phyloP scores from a whole-genome alignment of 805 yeast genomes.

The Candida ulmi region DNA sequence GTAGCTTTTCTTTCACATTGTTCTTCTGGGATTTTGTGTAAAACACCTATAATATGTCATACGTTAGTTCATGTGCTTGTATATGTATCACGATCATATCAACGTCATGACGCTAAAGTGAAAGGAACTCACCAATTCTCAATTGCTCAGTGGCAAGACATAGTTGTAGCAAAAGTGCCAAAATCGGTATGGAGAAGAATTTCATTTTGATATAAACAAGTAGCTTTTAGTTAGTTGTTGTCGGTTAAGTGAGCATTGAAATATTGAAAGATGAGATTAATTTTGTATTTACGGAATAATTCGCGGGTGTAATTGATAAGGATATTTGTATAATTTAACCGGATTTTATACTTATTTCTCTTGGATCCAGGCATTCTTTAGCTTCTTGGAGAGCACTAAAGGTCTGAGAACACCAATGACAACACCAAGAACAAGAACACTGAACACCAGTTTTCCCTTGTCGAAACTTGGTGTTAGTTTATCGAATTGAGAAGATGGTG shows the following conservation, averaged over 20 bases:
- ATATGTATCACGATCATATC: too few relatives aligned
- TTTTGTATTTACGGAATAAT: too few relatives aligned
- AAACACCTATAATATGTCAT: slow-evolving; percentile 29
- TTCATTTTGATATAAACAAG: not conserved
- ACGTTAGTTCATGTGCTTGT: too few relatives aligned
- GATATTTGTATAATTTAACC: not conserved
- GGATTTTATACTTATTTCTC: not conserved
- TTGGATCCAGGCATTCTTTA: slow-evolving; percentile 31
- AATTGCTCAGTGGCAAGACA: slow-evolving; percentile 6
- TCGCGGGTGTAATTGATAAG: too few relatives aligned
- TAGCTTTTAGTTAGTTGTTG: too few relatives aligned
- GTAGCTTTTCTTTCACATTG: slow-evolving; percentile 54
- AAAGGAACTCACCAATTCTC: slow-evolving; percentile 6
- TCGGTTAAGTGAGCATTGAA: too few relatives aligned
- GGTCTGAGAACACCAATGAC: slow-evolving; percentile 50
- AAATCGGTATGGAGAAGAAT: not conserved
- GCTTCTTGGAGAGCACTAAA: slow-evolving; percentile 45
- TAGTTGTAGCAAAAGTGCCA: not conserved
- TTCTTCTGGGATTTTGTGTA: slow-evolving; percentile 40
- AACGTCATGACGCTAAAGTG: too few relatives aligned
- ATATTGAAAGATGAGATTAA: too few relatives aligned
- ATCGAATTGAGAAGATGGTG: slow-evolving; percentile 85
- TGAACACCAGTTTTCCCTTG: slow-evolving; percentile 52
- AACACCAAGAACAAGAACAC: slow-evolving; percentile 47
- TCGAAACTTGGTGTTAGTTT: slow-evolving; percentile 63